These are phyloP conservation scores for Leishmania guyanensis DNA, from an alignment of 208 protist genomes.

Conservation along the genomic window DNA sequence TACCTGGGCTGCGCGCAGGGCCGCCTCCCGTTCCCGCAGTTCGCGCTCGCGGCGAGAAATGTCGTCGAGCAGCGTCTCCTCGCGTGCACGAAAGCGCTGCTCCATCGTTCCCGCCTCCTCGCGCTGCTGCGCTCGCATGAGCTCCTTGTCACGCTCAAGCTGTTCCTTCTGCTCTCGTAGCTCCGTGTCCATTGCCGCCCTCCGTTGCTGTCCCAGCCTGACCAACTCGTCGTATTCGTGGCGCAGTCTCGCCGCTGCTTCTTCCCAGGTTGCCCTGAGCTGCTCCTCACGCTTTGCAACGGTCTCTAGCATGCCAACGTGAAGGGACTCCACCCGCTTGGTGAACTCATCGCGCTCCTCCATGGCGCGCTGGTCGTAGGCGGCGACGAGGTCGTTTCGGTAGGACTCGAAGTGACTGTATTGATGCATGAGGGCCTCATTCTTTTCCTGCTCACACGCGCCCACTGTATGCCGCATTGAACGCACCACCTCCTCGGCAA, in stretches of 20 bases:
- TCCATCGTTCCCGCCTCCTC: constrained; percentile 30
- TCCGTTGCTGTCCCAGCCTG: constrained; percentile 30
- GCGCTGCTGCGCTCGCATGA: constrained; percentile 30
- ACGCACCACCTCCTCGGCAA: constrained; percentile 30
- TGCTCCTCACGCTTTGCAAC: constrained; percentile 47
- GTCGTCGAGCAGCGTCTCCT: constrained; percentile 49
- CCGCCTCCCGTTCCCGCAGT: constrained; percentile 49
- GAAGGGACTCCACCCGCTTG: constrained; percentile 23
- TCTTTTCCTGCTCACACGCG: constrained; percentile 29
- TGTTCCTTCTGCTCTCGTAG: constrained; percentile 28
- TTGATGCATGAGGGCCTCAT: constrained; percentile 44
- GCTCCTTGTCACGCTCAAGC: constrained; percentile 54
- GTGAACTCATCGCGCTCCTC: constrained; percentile 38
- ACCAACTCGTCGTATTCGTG: constrained; percentile 43
- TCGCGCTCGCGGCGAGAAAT: constrained; percentile 58
- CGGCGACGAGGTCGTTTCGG: constrained; percentile 23
- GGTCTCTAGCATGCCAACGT: constrained; percentile 35
- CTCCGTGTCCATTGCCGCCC: constrained; percentile 44
- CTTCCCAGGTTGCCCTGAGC: constrained; percentile 41
- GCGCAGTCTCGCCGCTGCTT: constrained; percentile 31
- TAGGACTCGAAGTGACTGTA: constrained; percentile 46
- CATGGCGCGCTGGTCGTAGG: constrained; percentile 50
- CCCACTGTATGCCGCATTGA: constrained; percentile 34
- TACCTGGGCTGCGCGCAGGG: constrained; percentile 34
- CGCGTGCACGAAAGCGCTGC: constrained; percentile 43